Conservation (phyloP, 257 asterid genomes). For the Oldenlandia corymbosa region DNA sequence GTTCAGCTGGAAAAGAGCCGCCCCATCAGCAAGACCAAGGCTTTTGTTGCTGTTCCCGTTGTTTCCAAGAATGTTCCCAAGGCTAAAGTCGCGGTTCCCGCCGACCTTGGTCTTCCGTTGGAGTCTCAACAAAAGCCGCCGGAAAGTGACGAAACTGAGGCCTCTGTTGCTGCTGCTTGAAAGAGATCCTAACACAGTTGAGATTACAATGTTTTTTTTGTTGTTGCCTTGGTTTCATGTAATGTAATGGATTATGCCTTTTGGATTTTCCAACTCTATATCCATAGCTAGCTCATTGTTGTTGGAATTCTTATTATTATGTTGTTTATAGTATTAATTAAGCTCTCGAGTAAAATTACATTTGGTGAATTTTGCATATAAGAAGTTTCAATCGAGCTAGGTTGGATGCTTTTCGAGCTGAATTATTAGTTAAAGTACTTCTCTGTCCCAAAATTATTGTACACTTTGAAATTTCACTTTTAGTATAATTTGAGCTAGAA, state of each 20-base stretch:
- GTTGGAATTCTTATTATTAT: background rate
- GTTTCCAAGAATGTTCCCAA: conserved; percentile 28
- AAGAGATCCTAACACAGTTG: background rate
- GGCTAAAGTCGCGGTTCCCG: conserved; percentile 18
- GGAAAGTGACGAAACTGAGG: conserved; percentile 4
- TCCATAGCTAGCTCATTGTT: background rate
- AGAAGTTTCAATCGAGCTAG: background rate
- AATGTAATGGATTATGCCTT: conserved; percentile 13
- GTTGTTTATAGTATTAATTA: background rate
- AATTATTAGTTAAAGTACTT: too few species aligned
- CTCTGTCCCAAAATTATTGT: too few species aligned
- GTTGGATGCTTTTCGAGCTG: background rate
- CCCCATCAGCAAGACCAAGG: conserved; percentile 83
- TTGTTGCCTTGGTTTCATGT: background rate
- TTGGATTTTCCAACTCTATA: background rate
- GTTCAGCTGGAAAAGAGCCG: conserved; percentile 75
- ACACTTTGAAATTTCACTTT: too few species aligned
- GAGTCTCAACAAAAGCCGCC: conserved; percentile 16
- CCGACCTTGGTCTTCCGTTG: conserved; percentile 28
- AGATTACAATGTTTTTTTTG: background rate
- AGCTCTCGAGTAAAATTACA: background rate
- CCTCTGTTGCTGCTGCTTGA: conserved; percentile 3
- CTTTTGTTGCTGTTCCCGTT: conserved; percentile 60
- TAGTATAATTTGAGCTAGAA: too few species aligned
- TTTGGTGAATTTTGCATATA: background rate